Evolutionary conservation across 495 filamentous ascomycete species (phyloP).

Genomic region (Emericellopsis terricola): DNA sequence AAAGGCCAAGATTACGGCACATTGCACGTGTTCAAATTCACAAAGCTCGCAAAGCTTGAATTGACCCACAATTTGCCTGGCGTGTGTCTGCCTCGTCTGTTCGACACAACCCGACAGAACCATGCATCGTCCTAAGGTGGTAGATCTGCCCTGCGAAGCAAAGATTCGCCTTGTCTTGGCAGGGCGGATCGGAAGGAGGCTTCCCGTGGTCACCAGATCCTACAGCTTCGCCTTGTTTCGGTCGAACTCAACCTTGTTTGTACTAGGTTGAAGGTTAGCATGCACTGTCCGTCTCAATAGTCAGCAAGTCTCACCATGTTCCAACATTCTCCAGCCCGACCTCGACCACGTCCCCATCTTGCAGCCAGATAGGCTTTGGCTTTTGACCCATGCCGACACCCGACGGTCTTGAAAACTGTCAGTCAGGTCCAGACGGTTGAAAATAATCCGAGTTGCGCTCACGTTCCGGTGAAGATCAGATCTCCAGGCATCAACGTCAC

Average conservation of each 20-base stretch:
- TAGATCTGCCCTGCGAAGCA: too few species aligned
- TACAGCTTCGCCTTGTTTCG: conserved; percentile 37
- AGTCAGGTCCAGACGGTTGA: neutral
- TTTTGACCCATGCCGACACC: conserved; percentile 66
- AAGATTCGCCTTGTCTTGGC: too few species aligned
- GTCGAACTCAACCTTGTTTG: conserved; percentile 51
- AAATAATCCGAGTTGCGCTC: conserved; percentile 26
- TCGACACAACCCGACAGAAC: too few species aligned
- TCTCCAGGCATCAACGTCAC: conserved; percentile 66
- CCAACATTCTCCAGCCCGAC: conserved; percentile 57
- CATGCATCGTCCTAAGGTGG: too few species aligned
- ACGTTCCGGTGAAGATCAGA: conserved; percentile 75
- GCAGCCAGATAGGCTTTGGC: conserved; percentile 55
- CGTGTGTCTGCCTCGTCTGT: too few species aligned
- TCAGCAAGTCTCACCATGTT: neutral
- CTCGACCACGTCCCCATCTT: conserved; percentile 64
- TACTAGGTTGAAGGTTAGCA: conserved; percentile 21
- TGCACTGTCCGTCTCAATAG: neutral
- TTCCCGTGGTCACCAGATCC: too few species aligned
- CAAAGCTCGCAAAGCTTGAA: too few species aligned
- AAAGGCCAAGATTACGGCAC: too few species aligned
- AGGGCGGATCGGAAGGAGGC: too few species aligned
- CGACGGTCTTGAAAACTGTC: conserved; percentile 31
- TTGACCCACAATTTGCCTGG: too few species aligned
- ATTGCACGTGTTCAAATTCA: too few species aligned